Evolutionary conservation across 768 basidiomycete species (phyloP).

Genomic region (Suillus spraguei): DNA sequence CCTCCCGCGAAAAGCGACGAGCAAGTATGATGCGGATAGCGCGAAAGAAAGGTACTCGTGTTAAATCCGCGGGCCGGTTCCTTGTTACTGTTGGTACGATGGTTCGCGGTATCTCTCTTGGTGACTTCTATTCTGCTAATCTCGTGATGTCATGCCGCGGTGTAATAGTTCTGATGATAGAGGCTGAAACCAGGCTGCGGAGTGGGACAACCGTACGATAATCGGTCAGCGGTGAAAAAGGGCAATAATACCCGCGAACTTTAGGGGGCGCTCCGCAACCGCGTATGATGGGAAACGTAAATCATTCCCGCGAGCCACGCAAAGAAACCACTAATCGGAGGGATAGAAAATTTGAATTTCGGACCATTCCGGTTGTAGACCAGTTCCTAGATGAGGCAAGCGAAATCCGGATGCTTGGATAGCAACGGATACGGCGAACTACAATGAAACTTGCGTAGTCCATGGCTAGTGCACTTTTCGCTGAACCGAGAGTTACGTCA

Average conservation of each 20-base stretch:
- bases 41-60: background rate
- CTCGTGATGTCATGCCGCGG: background rate
- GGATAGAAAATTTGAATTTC: background rate
- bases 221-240: background rate
- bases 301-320: background rate
- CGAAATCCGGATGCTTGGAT: background rate
- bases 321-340: background rate
- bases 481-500: background rate
- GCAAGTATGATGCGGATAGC: background rate
- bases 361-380: background rate
- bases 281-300: background rate
- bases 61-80: background rate
- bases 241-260: constrained; percentile 1
- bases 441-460: background rate
- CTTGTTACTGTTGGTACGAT: background rate
- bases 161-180: background rate
- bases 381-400: background rate
- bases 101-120: background rate
- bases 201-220: background rate
- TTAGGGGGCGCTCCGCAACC: too few relatives aligned
- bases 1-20: background rate
- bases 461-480: background rate
- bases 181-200: background rate
- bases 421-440: background rate
- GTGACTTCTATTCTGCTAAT: background rate